phyloP scores from a whole-genome alignment of 345 rosid species.

The Euphorbia lathyris region DNA sequence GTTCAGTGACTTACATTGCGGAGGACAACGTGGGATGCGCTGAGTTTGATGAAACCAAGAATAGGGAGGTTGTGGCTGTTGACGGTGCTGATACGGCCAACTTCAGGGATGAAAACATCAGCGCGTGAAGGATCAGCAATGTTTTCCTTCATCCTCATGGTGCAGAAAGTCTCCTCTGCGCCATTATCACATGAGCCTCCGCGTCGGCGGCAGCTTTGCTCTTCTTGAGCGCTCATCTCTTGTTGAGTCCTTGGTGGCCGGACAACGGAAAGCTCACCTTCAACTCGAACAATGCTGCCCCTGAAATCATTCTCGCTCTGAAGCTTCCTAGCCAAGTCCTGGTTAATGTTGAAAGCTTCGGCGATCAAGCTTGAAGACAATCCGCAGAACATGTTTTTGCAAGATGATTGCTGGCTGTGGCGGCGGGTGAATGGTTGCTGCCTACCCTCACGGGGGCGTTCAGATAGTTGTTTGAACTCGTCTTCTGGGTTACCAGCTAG shows the following conservation, averaged over 20 bases:
- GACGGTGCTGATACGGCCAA: slow-evolving; percentile 51
- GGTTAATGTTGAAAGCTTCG: slow-evolving; percentile 52
- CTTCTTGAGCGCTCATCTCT: slow-evolving; percentile 24
- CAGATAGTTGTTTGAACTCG: slow-evolving; percentile 17
- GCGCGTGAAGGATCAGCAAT: slow-evolving; percentile 58
- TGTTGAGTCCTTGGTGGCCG: slow-evolving; percentile 18
- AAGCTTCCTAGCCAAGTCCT: slow-evolving; percentile 40
- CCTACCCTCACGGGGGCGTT: background rate
- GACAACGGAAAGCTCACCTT: slow-evolving; percentile 41
- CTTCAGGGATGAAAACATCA: slow-evolving; percentile 51
- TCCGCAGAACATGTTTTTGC: slow-evolving; percentile 54
- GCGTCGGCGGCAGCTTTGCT: slow-evolving; percentile 3
- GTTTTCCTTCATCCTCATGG: slow-evolving; percentile 57
- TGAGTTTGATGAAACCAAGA: slow-evolving; percentile 47
- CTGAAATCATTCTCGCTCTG: slow-evolving; percentile 41
- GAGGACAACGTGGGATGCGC: slow-evolving; percentile 53
- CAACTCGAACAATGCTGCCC: slow-evolving; percentile 61
- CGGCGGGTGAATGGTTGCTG: slow-evolving; percentile 14
- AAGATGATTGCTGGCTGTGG: slow-evolving; percentile 17
- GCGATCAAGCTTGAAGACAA: slow-evolving; percentile 51
- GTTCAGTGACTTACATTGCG: slow-evolving; percentile 16
- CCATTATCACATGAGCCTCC: slow-evolving; percentile 43
- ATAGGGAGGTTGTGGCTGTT: slow-evolving; percentile 65
- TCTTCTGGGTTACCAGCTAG: slow-evolving; percentile 68
- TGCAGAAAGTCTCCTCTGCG: slow-evolving; percentile 71